A percentile compares a stretch with the other conserved stretches of the same genome.
phyloP scores from a whole-genome alignment of 805 yeast genomes.

The Sporopachydermia lactativora region DNA sequence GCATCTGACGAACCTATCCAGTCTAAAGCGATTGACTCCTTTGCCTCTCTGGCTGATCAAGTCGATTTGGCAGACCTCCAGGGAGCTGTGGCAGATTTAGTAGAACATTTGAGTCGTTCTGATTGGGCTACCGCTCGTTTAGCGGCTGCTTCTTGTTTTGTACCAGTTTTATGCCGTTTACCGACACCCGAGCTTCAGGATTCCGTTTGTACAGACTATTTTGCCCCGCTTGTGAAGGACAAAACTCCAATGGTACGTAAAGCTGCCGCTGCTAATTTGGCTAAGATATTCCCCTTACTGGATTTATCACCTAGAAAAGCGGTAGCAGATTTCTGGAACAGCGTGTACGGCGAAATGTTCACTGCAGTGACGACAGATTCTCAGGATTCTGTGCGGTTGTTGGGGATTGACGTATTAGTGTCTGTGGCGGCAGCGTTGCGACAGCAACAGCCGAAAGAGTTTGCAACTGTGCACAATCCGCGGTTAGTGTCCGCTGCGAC shows the following conservation, averaged over 20 bases:
- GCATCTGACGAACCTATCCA: slow-evolving; percentile 75
- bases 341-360: neutral
- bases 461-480: slow-evolving; percentile 41
- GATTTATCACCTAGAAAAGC: neutral
- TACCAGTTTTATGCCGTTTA: slow-evolving; percentile 26
- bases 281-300: slow-evolving; percentile 31
- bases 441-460: slow-evolving; percentile 29
- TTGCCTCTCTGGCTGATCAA: slow-evolving; percentile 43
- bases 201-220: slow-evolving; percentile 40
- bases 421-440: slow-evolving; percentile 49
- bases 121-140: slow-evolving; percentile 75
- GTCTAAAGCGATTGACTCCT: slow-evolving; percentile 65
- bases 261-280: slow-evolving; percentile 65
- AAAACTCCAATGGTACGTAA: slow-evolving; percentile 83
- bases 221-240: slow-evolving; percentile 49
- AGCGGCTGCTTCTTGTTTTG: slow-evolving; percentile 66
- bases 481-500: slow-evolving; percentile 51
- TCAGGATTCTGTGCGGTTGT: slow-evolving; percentile 72
- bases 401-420: slow-evolving; percentile 62
- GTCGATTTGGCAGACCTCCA: slow-evolving; percentile 37
- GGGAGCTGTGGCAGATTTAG: slow-evolving; percentile 17
- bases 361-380: slow-evolving; percentile 54
- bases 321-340: slow-evolving; percentile 15
- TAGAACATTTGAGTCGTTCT: slow-evolving; percentile 45
- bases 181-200: neutral